A percentile compares a stretch with the other conserved stretches of the same genome.
These are phyloP conservation scores for Suillus spraguei DNA, from an alignment of 768 basidiomycete genomes.

Conservation along the genomic window DNA sequence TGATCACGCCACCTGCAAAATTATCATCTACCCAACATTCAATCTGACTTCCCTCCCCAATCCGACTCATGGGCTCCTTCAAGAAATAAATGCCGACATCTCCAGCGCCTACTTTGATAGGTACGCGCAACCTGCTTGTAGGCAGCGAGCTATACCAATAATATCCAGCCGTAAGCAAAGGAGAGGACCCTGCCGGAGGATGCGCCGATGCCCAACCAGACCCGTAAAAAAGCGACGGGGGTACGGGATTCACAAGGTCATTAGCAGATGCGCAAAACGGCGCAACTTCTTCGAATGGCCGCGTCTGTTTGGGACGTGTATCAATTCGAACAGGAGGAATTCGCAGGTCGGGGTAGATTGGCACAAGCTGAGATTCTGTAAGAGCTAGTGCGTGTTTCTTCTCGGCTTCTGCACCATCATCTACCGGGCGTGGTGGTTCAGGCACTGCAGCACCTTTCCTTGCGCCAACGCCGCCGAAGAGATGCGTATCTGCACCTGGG, in stretches of 20 bases:
- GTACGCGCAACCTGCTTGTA: constrained; percentile 79
- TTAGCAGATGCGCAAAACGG: constrained; percentile 97
- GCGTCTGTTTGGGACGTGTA: constrained; percentile 53
- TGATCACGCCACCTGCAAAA: constrained; percentile 68
- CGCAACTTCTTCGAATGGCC: constrained; percentile 79
- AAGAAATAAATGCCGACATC: constrained; percentile 93
- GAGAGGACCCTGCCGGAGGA: constrained; percentile 50
- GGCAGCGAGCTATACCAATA: constrained; percentile 94
- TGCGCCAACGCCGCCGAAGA: constrained; percentile 86
- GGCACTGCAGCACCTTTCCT: constrained; percentile 71
- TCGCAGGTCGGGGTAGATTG: constrained; percentile 36
- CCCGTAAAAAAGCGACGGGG: constrained; percentile 91
- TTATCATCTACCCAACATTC: constrained; percentile 99
- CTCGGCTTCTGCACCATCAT: constrained; percentile 33
- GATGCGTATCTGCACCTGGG: constrained; percentile 44
- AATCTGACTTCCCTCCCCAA: constrained; percentile 68
- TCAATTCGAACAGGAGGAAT: constrained; percentile 77
- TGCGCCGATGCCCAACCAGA: constrained; percentile 88
- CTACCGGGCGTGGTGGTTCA: constrained; percentile 40
- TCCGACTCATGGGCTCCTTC: constrained; percentile 60
- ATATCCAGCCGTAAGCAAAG: constrained; percentile 66
- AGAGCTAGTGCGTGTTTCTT: constrained; percentile 24
- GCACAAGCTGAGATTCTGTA: constrained; percentile 20
- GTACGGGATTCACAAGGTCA: constrained; percentile 95
- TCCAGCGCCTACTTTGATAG: constrained; percentile 82